A percentile compares a stretch with the other conserved stretches of the same genome.
phyloP scores from a whole-genome alignment of 331 rosid species.

The Arachis monticola region DNA sequence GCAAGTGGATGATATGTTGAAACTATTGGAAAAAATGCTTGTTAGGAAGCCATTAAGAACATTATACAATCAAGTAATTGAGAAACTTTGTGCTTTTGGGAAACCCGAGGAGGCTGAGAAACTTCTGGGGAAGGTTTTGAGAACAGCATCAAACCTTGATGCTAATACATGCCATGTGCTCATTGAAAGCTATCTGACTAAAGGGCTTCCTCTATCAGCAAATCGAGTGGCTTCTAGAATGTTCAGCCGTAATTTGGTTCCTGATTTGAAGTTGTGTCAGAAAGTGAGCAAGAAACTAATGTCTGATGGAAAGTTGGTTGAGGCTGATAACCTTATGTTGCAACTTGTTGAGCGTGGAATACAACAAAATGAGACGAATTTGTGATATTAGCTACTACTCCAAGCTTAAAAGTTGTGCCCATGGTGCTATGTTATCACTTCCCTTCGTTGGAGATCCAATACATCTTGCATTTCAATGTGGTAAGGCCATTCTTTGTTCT shows the following conservation, averaged over 20 bases:
- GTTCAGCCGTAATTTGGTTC: conserved; percentile 84
- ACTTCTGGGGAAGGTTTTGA: conserved; percentile 75
- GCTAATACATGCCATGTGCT: conserved; percentile 80
- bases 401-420: conserved; percentile 18
- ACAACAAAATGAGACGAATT: conserved; percentile 45
- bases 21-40: conserved; percentile 74
- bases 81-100: conserved; percentile 83
- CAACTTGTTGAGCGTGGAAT: conserved; percentile 80
- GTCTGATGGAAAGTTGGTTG: conserved; percentile 62
- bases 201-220: conserved; percentile 71
- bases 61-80: conserved; percentile 78
- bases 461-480: conserved; percentile 19
- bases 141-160: conserved; percentile 87
- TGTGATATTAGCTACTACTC: conserved; percentile 36
- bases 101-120: conserved; percentile 79
- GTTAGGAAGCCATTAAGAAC: conserved; percentile 55
- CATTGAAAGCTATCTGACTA: conserved; percentile 68
- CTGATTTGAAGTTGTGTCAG: conserved; percentile 83
- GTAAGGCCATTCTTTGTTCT: not conserved
- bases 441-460: conserved; percentile 24
- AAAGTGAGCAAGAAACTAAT: conserved; percentile 66
- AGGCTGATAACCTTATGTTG: conserved; percentile 83
- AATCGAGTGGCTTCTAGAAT: conserved; percentile 83
- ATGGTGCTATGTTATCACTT: conserved; percentile 18
- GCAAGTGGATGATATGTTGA: conserved; percentile 72